These are phyloP conservation scores for Gossypium davidsonii DNA, from an alignment of 441 rosid species.

Conservation along the genomic window DNA sequence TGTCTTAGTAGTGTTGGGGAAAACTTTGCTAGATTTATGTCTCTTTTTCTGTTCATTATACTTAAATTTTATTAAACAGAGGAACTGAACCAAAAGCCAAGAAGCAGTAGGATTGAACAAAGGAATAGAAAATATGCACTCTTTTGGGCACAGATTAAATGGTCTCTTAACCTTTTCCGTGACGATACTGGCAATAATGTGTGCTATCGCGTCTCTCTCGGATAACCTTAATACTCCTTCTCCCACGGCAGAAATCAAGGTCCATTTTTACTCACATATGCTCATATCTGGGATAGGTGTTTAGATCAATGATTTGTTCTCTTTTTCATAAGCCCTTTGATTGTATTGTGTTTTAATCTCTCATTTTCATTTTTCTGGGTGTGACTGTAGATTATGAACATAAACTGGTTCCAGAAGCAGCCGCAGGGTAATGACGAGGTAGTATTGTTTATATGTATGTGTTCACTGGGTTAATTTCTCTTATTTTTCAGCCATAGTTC, in stretches of 20 bases:
- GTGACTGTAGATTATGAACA: conserved; percentile 56
- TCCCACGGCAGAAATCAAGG: conserved; percentile 85
- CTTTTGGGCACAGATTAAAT: conserved; percentile 82
- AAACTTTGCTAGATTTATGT: neutral
- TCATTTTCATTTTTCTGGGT: conserved; percentile 9
- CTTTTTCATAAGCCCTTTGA: neutral
- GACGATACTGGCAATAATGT: conserved; percentile 74
- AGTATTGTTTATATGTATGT: neutral
- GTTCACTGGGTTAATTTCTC: neutral
- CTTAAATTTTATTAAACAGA: neutral
- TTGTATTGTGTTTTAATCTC: neutral
- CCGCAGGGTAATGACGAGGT: conserved; percentile 89
- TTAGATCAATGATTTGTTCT: neutral
- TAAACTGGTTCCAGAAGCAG: conserved; percentile 83
- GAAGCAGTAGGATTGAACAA: neutral
- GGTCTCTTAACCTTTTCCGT: conserved; percentile 73
- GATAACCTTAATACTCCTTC: conserved; percentile 73
- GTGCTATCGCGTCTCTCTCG: conserved; percentile 74
- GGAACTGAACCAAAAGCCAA: neutral
- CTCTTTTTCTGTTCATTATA: neutral
- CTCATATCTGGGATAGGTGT: neutral
- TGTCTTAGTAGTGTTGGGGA: neutral
- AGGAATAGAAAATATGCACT: conserved; percentile 48
- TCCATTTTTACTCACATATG: neutral
- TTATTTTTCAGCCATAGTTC: neutral